Evolutionary conservation across 441 rosid genomes (phyloP), one percentile per base, ranked within the genome.

Genomic region (Brassica hybrid): DNA sequence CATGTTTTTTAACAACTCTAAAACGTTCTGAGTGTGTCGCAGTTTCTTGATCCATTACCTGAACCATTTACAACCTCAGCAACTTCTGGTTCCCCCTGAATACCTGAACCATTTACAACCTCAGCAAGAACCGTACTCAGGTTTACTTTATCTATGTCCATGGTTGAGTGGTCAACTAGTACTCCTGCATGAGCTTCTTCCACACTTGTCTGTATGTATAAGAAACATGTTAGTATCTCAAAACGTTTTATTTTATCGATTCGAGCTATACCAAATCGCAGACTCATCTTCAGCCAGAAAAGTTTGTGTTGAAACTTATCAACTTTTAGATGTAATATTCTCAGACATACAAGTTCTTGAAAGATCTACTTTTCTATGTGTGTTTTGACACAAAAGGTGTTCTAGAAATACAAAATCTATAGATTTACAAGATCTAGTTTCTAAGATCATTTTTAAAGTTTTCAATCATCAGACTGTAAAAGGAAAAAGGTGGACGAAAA

Each of bases 61-160:
- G 74, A 73, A 69, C 62, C 78, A 14, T 79, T 79, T 68, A 79
- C 76, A 65, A 32, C 71, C 16, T 80, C 65, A 70, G 78, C 54
- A 52, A 19, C 74, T 11, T 80, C 52, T 13, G 52, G 14, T 45
- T 13, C 6, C 16, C 52, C 65, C 75, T 59, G 76, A 73, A 60
- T 19, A 72, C n/a, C n/a, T n/a, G 27, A 2, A 23, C 27, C 3
- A 3, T 2, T 23, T 23, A 14, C 34, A 71, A 32, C 73, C 57
- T 54, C 77, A 65, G 30, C 80, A 67, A 72, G 69, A 78, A 36
- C 63, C 60, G 50, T 72, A 78, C 77, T 72, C 25, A 48, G 3
- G 18, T 72, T 72, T n/a, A 21, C 45, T 10, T 62, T 79, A 1
- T 56, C 62, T 68, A 56, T 66, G 50, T 75, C 73, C 61, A 69